phyloP scores from a whole-genome alignment of 805 yeast species.

The Diddensiella caesifluorescens region DNA sequence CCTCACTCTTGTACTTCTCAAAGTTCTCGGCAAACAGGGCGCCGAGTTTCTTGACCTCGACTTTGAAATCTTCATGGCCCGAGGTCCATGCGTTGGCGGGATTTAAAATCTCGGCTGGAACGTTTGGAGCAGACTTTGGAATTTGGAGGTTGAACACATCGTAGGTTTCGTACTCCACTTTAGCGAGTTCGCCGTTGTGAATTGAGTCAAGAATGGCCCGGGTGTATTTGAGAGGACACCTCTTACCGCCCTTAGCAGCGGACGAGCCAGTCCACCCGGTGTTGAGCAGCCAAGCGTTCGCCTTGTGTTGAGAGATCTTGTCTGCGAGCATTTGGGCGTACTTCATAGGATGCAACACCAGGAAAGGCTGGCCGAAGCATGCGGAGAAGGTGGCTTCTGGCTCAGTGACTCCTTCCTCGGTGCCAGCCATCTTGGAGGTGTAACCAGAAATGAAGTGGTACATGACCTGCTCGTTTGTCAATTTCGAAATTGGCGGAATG shows the following conservation, averaged over 20 bases:
- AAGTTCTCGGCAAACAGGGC: conserved; percentile 80
- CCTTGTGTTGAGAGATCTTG: conserved; percentile 82
- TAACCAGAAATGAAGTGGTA: conserved; percentile 98
- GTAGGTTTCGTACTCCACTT: conserved; percentile 76
- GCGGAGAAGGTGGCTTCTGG: conserved; percentile 98
- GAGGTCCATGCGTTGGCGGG: conserved; percentile 79
- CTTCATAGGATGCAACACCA: conserved; percentile 96
- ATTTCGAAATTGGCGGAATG: conserved; percentile 91
- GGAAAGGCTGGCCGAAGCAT: conserved; percentile 98
- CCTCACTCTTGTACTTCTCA: conserved; percentile 72
- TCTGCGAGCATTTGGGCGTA: conserved; percentile 94
- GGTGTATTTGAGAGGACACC: conserved; percentile 96
- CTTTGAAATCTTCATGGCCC: conserved; percentile 46
- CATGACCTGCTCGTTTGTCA: conserved; percentile 95
- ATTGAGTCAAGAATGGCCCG: conserved; percentile 93
- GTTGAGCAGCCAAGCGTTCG: conserved; percentile 93
- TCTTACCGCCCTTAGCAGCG: conserved; percentile 87
- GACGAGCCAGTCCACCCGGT: conserved; percentile 99
- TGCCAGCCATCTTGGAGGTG: conserved; percentile 99
- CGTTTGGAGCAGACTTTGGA: conserved; percentile 76
- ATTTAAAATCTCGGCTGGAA: conserved; percentile 78
- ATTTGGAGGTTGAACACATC: conserved; percentile 83
- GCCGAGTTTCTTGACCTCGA: conserved; percentile 64
- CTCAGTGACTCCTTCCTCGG: conserved; percentile 97
- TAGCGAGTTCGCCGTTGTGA: conserved; percentile 80